Evolutionary conservation across 2,329 filamentous ascomycete species (phyloP), one percentile per base, ranked within the genome.

Genomic region (Gaeumannomyces tritici): DNA sequence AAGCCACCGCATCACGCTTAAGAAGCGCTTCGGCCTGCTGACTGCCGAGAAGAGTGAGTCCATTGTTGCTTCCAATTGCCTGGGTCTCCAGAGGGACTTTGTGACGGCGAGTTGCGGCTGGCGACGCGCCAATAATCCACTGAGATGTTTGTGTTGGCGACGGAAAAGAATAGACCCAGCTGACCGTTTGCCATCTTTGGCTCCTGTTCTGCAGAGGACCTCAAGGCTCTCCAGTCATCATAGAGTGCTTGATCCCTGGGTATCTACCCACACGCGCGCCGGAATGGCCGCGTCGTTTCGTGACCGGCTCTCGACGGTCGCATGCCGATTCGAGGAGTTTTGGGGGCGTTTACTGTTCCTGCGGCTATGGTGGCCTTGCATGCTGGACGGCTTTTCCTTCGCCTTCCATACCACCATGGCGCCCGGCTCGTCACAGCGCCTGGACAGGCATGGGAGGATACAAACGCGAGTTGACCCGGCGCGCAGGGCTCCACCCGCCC

Each of bases 1-100:
- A 72, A 90, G 91, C 73, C 93, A 98, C 80, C 87, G 95, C 70
- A 92, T 98, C 60, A 96, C 92, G 26, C 83, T 98, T 71, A 96
- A 97, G 88, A 92, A 90, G 81, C 85, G 95, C 72, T 98, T 96
- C 73, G 89, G 89, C 59, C 83, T 97, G 66, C 85, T 98, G 65
- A 79, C 96, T 74, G 95, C 90, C 62, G 91, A 96, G 82, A 89
- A 80, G 74, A 80, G 81, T 84, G 67, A 66, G 79, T 79, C 61
- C n/a, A 68, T 12, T 42, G 28, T n/a, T 55, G n/a, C 13, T 42
- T 13, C 33, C 33, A 35, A 18, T 35, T 28, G 12, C 27, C 31
- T 31, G 5, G 54, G 3, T n/a, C 24, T 21, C 5, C 12, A 35
- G 11, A 12, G 11, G 51, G 29, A 21, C 33, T 29, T 29, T 29